Evolutionary conservation across 208 protist genomes (phyloP).

Genomic region (Blastocrithidia nonstop): DNA sequence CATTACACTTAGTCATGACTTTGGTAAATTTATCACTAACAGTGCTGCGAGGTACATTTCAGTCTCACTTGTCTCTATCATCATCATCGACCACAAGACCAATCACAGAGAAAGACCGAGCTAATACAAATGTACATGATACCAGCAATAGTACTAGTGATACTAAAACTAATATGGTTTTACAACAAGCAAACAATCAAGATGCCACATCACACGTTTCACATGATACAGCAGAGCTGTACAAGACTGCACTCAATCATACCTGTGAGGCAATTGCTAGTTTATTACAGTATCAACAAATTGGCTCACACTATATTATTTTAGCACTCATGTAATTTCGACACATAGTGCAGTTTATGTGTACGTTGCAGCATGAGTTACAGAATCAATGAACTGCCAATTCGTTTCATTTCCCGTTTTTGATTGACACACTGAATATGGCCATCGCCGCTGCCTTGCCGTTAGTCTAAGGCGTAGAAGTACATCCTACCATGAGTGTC

Average conservation of each 20-base stretch:
- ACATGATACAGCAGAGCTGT: too few species aligned
- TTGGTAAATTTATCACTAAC: slow-evolving; percentile 29
- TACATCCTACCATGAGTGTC: slow-evolving; percentile 6
- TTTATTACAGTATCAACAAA: slow-evolving; percentile 54
- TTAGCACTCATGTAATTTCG: slow-evolving; percentile 34
- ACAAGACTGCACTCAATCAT: too few species aligned
- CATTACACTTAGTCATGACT: slow-evolving; percentile 26
- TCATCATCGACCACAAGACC: too few species aligned
- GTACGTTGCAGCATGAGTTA: slow-evolving; percentile 1
- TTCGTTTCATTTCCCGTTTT: slow-evolving; percentile 16
- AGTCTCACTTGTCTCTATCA: too few species aligned
- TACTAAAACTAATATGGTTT: slow-evolving; percentile 14
- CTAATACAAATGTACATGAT: not conserved
- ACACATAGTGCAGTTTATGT: slow-evolving; percentile 19
- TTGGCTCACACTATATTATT: slow-evolving; percentile 27
- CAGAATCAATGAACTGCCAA: slow-evolving; percentile 6
- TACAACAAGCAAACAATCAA: too few species aligned
- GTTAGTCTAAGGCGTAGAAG: slow-evolving; percentile 15
- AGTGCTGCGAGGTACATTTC: slow-evolving; percentile 15
- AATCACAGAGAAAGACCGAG: not conserved
- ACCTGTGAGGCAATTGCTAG: slow-evolving; percentile 56
- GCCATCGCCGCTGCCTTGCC: slow-evolving; percentile 30
- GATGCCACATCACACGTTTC: too few species aligned
- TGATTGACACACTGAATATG: slow-evolving; percentile 41
- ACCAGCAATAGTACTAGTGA: not conserved